Evolutionary conservation across 306 rosid genomes (phyloP).

Genomic region (Quercus alba): DNA sequence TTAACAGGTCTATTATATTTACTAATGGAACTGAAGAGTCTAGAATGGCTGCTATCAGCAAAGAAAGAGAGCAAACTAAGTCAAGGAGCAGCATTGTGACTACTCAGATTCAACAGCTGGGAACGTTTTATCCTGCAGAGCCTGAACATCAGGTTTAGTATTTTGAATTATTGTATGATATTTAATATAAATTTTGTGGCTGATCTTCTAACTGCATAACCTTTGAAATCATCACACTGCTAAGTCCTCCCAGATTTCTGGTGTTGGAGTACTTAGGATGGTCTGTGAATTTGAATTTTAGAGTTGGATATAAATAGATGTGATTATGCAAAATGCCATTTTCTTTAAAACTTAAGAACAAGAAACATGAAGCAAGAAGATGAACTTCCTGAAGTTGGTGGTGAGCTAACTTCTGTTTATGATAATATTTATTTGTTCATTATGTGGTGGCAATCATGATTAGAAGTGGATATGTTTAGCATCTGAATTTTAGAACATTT

Average conservation of each 20-base stretch:
- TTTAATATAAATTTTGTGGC: not conserved
- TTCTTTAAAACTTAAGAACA: not conserved
- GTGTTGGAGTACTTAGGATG: not conserved
- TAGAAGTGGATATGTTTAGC: not conserved
- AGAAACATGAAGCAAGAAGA: conserved; percentile 2
- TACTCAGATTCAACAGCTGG: conserved; percentile 73
- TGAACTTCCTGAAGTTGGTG: not conserved
- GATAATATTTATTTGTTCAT: not conserved
- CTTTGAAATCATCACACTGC: not conserved
- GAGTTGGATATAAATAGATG: not conserved
- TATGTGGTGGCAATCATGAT: too few species aligned
- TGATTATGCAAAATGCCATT: conserved; percentile 1
- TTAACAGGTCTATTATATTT: conserved; percentile 76
- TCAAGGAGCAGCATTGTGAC: conserved; percentile 75
- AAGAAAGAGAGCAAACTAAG: conserved; percentile 81
- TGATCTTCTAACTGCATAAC: conserved; percentile 12
- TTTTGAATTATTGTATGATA: conserved; percentile 7
- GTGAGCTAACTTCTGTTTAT: not conserved
- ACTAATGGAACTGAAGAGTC: conserved; percentile 78
- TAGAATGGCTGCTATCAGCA: conserved; percentile 70
- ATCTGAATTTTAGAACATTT: not conserved
- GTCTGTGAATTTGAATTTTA: conserved; percentile 10
- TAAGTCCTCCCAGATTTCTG: not conserved
- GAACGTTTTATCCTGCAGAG: conserved; percentile 74
- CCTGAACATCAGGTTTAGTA: conserved; percentile 83